These are phyloP conservation scores for Yarrowia bubula DNA, from an alignment of 805 yeast species.

Conservation along the genomic window DNA sequence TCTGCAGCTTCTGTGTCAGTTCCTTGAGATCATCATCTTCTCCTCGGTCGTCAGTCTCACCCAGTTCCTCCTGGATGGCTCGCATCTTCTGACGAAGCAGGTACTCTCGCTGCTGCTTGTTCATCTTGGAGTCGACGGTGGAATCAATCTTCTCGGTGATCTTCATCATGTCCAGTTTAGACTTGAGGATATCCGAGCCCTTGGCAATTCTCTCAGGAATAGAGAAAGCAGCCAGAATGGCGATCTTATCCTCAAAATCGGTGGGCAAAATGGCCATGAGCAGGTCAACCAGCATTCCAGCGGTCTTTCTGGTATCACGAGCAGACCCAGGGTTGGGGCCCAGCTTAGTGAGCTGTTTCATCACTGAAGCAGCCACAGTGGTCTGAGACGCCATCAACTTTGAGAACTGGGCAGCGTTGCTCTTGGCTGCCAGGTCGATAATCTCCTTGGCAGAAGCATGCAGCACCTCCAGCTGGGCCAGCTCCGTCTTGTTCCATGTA, in stretches of 20 bases:
- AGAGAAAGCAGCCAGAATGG: conserved; percentile 35
- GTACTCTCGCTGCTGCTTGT: conserved; percentile 36
- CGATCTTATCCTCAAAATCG: conserved; percentile 36
- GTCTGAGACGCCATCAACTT: conserved; percentile 1
- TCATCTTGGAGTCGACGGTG: conserved; percentile 21
- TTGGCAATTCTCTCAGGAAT: conserved; percentile 35
- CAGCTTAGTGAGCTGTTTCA: conserved; percentile 27
- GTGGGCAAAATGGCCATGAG: conserved; percentile 41
- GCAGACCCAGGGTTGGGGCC: conserved; percentile 10
- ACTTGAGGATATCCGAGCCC: conserved; percentile 31
- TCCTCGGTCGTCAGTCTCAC: conserved; percentile 33
- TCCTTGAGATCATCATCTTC: conserved; percentile 41
- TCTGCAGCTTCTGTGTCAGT: conserved; percentile 35
- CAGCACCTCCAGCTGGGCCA: conserved; percentile 27
- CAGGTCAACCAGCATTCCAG: conserved; percentile 40
- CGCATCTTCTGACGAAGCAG: conserved; percentile 35
- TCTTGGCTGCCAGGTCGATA: conserved; percentile 26
- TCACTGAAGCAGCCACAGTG: conserved; percentile 28
- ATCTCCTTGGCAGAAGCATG: conserved; percentile 30
- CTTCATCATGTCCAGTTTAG: conserved; percentile 26
- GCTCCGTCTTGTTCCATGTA: neutral
- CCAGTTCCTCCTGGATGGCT: conserved; percentile 34
- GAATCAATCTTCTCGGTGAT: conserved; percentile 28
- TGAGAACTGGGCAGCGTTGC: conserved; percentile 10
- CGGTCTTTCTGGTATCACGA: conserved; percentile 30